phyloP scores from a whole-genome alignment of 129 eudicot species.

The Ambrosia artemisiifolia region DNA sequence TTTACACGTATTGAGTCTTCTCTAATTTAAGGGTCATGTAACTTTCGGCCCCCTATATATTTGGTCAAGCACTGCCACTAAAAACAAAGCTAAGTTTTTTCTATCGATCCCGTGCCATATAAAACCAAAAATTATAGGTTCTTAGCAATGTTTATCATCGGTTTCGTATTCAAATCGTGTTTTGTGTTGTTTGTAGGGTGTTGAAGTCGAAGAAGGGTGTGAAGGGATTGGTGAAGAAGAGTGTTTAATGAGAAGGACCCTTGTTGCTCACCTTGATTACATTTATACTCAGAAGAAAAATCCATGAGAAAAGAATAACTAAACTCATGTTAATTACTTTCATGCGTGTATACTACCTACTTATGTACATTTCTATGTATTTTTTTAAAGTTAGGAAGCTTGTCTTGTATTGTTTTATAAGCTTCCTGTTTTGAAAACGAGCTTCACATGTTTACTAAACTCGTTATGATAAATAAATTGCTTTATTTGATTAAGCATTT shows the following conservation, averaged over 20 bases:
- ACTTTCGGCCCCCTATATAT: no score
- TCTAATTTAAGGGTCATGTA: no score
- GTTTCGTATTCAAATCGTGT: background rate
- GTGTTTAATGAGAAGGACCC: constrained; percentile 58
- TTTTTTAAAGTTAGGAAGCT: background rate
- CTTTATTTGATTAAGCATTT: background rate
- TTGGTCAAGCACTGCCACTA: no score
- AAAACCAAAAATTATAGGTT: background rate
- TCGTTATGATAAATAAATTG: constrained; percentile 3
- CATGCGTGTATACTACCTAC: background rate
- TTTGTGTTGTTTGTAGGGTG: constrained; percentile 24
- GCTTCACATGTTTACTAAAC: background rate
- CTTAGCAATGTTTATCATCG: background rate
- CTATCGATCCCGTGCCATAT: background rate
- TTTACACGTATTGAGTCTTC: no score
- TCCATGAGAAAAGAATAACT: constrained; percentile 19
- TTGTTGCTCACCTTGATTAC: constrained; percentile 66
- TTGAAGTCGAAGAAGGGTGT: constrained; percentile 35
- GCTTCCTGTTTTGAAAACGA: background rate
- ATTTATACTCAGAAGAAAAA: constrained; percentile 55
- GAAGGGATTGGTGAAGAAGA: constrained; percentile 51
- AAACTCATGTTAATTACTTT: background rate
- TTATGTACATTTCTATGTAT: background rate
- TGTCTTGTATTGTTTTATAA: constrained; percentile 5
- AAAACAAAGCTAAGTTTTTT: no score